A percentile compares a stretch with the other conserved stretches of the same genome.
These are phyloP conservation scores for Pisolithus sp. DNA, from an alignment of 768 basidiomycete genomes.

Conservation along the genomic window DNA sequence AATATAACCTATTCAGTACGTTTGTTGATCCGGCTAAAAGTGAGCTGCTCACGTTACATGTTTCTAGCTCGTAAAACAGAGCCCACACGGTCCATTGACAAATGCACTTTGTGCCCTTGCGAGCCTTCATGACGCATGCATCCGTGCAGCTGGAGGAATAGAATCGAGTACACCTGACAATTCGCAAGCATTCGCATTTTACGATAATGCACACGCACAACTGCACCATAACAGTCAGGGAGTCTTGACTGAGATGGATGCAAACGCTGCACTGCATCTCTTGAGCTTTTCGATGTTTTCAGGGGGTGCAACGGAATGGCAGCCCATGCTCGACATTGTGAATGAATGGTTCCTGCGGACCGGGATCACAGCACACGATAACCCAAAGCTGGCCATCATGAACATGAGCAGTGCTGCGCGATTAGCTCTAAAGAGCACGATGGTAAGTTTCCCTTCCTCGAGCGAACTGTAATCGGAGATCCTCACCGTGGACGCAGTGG, in stretches of 20 bases:
- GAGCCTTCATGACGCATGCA: slow-evolving; percentile 58
- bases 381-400: slow-evolving; percentile 54
- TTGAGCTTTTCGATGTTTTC: slow-evolving; percentile 67
- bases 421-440: slow-evolving; percentile 60
- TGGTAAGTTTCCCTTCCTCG: slow-evolving; percentile 45
- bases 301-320: slow-evolving; percentile 66
- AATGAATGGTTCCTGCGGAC: slow-evolving; percentile 72
- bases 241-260: slow-evolving; percentile 59
- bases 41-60: slow-evolving; percentile 11
- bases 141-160: slow-evolving; percentile 56
- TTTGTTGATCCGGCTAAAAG: background rate
- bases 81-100: slow-evolving; percentile 66
- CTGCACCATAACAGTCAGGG: slow-evolving; percentile 51
- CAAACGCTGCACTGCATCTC: slow-evolving; percentile 73
- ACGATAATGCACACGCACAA: slow-evolving; percentile 62
- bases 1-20: slow-evolving; percentile 63
- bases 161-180: slow-evolving; percentile 50
- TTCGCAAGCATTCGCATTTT: slow-evolving; percentile 57
- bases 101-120: slow-evolving; percentile 74
- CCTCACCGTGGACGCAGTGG: slow-evolving; percentile 45
- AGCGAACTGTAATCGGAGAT: background rate
- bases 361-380: slow-evolving; percentile 55
- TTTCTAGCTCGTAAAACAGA: slow-evolving; percentile 44
- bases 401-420: slow-evolving; percentile 48
- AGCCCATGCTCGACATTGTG: slow-evolving; percentile 59